phyloP scores from a whole-genome alignment of 495 filamentous ascomycete species.

The Penicillium desertorum region DNA sequence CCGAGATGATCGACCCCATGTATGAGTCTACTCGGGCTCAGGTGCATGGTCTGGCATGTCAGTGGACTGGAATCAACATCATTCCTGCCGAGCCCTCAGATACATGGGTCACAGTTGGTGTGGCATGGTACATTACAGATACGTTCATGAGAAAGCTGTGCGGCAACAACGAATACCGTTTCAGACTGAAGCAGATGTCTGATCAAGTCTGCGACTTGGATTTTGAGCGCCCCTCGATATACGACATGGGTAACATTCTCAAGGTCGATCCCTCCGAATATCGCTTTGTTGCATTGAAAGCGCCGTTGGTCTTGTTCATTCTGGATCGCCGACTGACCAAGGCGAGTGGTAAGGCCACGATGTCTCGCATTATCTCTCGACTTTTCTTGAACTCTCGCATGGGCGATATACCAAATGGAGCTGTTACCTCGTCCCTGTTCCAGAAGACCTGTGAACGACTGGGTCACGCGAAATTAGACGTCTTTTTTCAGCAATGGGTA shows the following conservation, averaged over 20 bases:
- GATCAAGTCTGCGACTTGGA: conserved; percentile 83
- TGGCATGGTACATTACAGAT: conserved; percentile 91
- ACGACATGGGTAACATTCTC: conserved; percentile 73
- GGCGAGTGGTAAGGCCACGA: conserved; percentile 74
- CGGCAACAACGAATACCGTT: conserved; percentile 92
- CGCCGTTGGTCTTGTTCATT: conserved; percentile 87
- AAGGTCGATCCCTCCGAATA: conserved; percentile 77
- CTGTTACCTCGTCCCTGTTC: conserved; percentile 72
- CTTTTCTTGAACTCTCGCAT: conserved; percentile 80
- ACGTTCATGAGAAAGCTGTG: conserved; percentile 84
- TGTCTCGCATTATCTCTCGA: conserved; percentile 78
- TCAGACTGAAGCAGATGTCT: conserved; percentile 80
- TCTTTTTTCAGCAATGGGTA: conserved; percentile 93
- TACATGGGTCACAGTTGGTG: conserved; percentile 87
- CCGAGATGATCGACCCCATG: conserved; percentile 77
- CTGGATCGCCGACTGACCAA: conserved; percentile 88
- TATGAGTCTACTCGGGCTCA: conserved; percentile 73
- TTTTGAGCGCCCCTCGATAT: conserved; percentile 75
- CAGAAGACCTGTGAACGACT: conserved; percentile 80
- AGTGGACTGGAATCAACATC: conserved; percentile 91
- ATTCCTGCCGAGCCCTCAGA: conserved; percentile 77
- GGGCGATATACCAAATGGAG: conserved; percentile 68
- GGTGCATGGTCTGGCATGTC: conserved; percentile 80
- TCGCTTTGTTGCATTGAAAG: conserved; percentile 90
- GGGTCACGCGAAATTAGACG: conserved; percentile 77